Conservation (phyloP, 148 eudicot genomes). For the Vaccinium vitisidaea region DNA sequence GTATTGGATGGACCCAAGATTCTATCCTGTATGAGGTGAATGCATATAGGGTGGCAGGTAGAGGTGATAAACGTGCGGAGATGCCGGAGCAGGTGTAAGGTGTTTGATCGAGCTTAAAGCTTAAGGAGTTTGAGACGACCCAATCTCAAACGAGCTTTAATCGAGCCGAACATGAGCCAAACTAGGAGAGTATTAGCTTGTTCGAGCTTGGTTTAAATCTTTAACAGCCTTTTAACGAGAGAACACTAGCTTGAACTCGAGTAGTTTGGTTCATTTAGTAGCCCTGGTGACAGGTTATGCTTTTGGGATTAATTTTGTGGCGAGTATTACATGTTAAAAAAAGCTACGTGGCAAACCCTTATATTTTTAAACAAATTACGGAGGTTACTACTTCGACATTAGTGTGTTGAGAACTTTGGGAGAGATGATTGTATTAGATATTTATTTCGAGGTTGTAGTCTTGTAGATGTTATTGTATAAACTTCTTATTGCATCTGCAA, state of each 20-base stretch:
- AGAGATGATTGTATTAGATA: not conserved
- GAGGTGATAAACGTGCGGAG: not conserved
- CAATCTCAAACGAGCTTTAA: not conserved
- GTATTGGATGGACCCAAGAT: not conserved
- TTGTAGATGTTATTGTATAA: too few relatives aligned
- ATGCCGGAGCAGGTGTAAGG: not conserved
- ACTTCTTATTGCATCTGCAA: too few relatives aligned
- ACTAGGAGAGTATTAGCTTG: not conserved
- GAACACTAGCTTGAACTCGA: not conserved
- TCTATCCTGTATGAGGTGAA: not conserved
- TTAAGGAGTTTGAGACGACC: not conserved
- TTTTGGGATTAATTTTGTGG: not conserved
- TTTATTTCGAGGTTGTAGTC: too few relatives aligned
- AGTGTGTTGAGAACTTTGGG: not conserved
- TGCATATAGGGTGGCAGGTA: not conserved
- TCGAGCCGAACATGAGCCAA: not conserved
- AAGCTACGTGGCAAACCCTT: not conserved
- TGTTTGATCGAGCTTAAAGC: not conserved
- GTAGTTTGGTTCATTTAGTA: not conserved
- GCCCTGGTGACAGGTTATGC: not conserved
- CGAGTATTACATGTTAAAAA: not conserved
- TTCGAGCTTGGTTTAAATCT: not conserved
- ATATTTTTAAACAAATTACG: not conserved
- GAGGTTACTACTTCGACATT: not conserved
- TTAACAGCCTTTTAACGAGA: not conserved